phyloP scores from a whole-genome alignment of 768 basidiomycete genomes.

The Tephrocybe sp. region DNA sequence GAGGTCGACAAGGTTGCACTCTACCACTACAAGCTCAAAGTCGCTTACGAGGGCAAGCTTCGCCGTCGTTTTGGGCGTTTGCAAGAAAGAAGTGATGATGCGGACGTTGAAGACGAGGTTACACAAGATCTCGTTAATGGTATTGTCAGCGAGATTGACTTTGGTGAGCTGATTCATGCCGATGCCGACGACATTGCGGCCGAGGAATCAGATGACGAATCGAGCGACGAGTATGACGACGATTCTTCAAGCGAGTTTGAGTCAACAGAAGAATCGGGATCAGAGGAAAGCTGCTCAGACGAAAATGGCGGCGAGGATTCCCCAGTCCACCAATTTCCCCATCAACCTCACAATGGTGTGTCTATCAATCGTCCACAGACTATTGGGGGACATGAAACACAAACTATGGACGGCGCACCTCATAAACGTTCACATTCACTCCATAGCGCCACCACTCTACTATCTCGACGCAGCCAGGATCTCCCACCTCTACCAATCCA shows the following conservation, averaged over 20 bases:
- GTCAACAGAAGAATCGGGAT: slow-evolving; percentile 21
- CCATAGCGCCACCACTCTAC: slow-evolving; percentile 41
- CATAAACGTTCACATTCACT: slow-evolving; percentile 44
- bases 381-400: slow-evolving; percentile 7
- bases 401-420: slow-evolving; percentile 16
- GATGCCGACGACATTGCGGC: slow-evolving; percentile 82
- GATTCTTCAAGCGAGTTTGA: slow-evolving; percentile 28
- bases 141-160: slow-evolving; percentile 77
- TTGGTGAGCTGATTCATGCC: slow-evolving; percentile 74
- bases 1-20: slow-evolving; percentile 89
- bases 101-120: slow-evolving; percentile 80
- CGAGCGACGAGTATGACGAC: slow-evolving; percentile 37
- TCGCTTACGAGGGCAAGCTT: slow-evolving; percentile 89
- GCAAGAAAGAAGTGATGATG: slow-evolving; percentile 41
- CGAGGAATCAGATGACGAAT: slow-evolving; percentile 55
- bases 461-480: slow-evolving; percentile 29
- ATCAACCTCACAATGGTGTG: background rate
- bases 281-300: slow-evolving; percentile 16
- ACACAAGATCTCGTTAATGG: slow-evolving; percentile 75
- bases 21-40: slow-evolving; percentile 94
- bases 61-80: slow-evolving; percentile 77
- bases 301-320: slow-evolving; percentile 29
- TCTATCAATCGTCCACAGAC: background rate
- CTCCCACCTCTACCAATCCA: slow-evolving; percentile 40
- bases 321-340: slow-evolving; percentile 2